Evolutionary conservation across 768 basidiomycete species (phyloP).

Genomic region (Plicaturopsis crispa): DNA sequence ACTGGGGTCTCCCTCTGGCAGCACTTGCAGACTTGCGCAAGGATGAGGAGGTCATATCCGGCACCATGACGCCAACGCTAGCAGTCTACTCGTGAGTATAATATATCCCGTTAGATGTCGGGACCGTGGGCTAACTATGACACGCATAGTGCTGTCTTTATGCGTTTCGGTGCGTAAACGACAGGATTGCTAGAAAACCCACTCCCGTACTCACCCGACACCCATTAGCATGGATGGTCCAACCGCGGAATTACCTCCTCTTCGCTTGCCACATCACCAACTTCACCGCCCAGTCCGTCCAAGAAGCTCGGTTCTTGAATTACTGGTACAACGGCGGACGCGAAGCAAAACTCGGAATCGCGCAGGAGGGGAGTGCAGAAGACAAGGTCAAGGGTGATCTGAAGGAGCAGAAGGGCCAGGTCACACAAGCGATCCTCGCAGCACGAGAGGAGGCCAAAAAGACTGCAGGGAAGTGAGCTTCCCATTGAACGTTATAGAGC

Average conservation of each 20-base stretch:
- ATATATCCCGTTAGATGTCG: neutral
- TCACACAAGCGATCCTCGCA: conserved; percentile 43
- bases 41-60: conserved; percentile 96
- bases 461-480: conserved; percentile 13
- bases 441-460: conserved; percentile 34
- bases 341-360: conserved; percentile 54
- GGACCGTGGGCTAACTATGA: neutral
- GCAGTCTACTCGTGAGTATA: conserved; percentile 82
- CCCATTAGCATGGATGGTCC: conserved; percentile 80
- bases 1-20: conserved; percentile 96
- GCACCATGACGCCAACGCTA: conserved; percentile 91
- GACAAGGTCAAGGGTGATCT: conserved; percentile 13
- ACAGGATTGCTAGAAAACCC: conserved; percentile 9
- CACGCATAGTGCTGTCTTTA: conserved; percentile 63
- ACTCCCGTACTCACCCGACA: conserved; percentile 5
- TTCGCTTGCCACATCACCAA: conserved; percentile 95
- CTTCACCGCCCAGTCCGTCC: conserved; percentile 74
- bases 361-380: conserved; percentile 11
- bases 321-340: conserved; percentile 90
- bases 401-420: conserved; percentile 28
- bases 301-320: conserved; percentile 79
- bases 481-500: neutral
- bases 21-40: conserved; percentile 86
- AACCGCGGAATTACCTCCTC: conserved; percentile 92
- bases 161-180: conserved; percentile 83